These are phyloP conservation scores for Talaromyces piceae DNA, from an alignment of 2,329 filamentous ascomycete genomes.

Conservation along the genomic window DNA sequence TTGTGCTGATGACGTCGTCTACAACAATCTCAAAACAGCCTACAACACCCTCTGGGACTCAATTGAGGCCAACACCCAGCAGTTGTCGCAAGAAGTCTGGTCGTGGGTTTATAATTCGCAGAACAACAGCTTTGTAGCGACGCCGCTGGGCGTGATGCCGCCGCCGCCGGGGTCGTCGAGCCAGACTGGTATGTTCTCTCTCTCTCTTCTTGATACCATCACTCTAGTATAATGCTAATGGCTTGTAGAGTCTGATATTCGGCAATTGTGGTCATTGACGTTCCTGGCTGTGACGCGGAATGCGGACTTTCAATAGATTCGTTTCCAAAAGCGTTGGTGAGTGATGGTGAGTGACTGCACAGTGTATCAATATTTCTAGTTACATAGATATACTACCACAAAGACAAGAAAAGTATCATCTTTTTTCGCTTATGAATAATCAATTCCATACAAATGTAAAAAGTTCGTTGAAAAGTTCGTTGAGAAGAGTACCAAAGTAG, in stretches of 20 bases:
- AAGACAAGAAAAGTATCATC: too few relatives aligned
- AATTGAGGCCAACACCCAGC: slow-evolving; percentile 48
- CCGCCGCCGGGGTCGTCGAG: slow-evolving; percentile 37
- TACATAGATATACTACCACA: too few relatives aligned
- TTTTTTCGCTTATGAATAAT: too few relatives aligned
- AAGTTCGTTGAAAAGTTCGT: neutral
- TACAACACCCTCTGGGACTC: slow-evolving; percentile 56
- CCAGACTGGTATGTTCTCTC: slow-evolving; percentile 25
- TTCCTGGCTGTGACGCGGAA: slow-evolving; percentile 49
- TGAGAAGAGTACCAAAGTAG: neutral
- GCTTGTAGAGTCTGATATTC: slow-evolving; percentile 44
- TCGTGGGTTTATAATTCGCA: slow-evolving; percentile 48
- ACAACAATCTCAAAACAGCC: slow-evolving; percentile 41
- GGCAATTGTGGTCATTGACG: slow-evolving; percentile 53
- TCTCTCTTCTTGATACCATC: neutral
- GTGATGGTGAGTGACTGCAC: too few relatives aligned
- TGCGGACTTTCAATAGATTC: slow-evolving; percentile 12
- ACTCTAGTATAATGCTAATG: slow-evolving; percentile 1
- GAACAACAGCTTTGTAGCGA: slow-evolving; percentile 41
- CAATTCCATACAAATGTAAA: neutral
- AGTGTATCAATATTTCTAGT: too few relatives aligned
- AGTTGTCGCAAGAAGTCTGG: slow-evolving; percentile 55
- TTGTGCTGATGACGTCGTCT: slow-evolving; percentile 41
- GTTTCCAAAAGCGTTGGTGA: neutral
- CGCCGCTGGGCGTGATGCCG: slow-evolving; percentile 46